Conservation (phyloP, 306 rosid genomes). For the Cicer judaicum region DNA sequence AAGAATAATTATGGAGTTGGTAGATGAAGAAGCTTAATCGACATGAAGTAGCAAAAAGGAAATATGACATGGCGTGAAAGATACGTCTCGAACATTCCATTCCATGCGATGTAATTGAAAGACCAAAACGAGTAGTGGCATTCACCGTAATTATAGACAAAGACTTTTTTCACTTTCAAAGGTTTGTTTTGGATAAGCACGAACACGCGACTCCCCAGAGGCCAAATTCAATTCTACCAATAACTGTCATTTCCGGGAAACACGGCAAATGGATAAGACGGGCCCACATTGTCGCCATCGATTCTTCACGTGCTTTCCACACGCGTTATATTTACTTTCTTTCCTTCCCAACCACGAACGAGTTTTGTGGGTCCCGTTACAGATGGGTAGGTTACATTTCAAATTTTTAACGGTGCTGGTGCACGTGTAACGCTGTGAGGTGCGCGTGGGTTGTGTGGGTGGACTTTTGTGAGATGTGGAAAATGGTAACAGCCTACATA, state of each 20-base stretch:
- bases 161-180: not conserved
- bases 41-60: not conserved
- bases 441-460: slow-evolving; percentile 15
- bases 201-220: not conserved
- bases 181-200: slow-evolving; percentile 46
- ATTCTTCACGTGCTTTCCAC: slow-evolving; percentile 45
- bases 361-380: not conserved
- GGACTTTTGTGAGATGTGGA: slow-evolving; percentile 46
- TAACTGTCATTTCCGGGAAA: slow-evolving; percentile 42
- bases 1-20: too few species aligned
- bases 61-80: slow-evolving; percentile 38
- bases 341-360: not conserved
- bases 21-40: not conserved
- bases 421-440: not conserved
- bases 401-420: not conserved
- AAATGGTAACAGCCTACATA: slow-evolving; percentile 38
- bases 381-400: not conserved
- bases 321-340: slow-evolving; percentile 8
- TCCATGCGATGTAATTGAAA: not conserved
- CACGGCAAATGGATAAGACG: slow-evolving; percentile 48
- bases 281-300: slow-evolving; percentile 36
- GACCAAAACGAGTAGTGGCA: slow-evolving; percentile 1
- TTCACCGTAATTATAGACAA: not conserved
- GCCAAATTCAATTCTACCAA: not conserved
- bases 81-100: slow-evolving; percentile 50